Evolutionary conservation across 2,329 filamentous ascomycete genomes (phyloP).

Genomic region (Talaromyces sp.): DNA sequence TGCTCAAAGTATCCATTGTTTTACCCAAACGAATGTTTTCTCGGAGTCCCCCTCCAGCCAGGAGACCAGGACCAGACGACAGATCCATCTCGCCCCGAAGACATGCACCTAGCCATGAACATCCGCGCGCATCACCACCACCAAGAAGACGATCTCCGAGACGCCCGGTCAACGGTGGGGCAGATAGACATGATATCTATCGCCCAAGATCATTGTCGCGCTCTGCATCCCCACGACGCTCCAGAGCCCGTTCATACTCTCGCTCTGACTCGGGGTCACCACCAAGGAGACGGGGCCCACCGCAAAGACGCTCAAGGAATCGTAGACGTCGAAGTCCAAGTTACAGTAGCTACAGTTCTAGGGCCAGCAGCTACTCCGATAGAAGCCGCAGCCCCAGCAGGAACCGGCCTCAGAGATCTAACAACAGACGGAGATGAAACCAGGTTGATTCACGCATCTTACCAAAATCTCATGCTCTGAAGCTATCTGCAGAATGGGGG

Average conservation of each 20-base stretch:
- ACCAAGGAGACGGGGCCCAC: conserved; percentile 37
- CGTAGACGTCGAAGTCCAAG: conserved; percentile 59
- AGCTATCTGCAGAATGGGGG: background rate
- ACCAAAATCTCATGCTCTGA: background rate
- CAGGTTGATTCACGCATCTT: background rate
- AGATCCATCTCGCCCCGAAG: conserved; percentile 45
- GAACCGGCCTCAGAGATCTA: conserved; percentile 7
- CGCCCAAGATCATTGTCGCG: conserved; percentile 60
- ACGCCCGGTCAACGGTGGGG: conserved; percentile 40
- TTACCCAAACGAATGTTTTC: conserved; percentile 81
- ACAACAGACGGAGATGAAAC: conserved; percentile 14
- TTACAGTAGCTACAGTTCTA: conserved; percentile 62
- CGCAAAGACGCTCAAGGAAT: conserved; percentile 36
- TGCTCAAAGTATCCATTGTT: conserved; percentile 84
- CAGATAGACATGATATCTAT: conserved; percentile 56
- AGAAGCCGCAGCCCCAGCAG: conserved; percentile 49
- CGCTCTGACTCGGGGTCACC: conserved; percentile 45
- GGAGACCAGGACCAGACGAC: conserved; percentile 61
- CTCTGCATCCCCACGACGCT: conserved; percentile 41
- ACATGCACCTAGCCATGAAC: conserved; percentile 27
- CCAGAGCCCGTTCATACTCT: conserved; percentile 40
- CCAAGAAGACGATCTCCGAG: conserved; percentile 38
- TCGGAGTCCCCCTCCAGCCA: conserved; percentile 70
- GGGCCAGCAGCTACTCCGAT: conserved; percentile 58
- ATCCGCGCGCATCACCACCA: conserved; percentile 29